Evolutionary conservation across 805 yeast species (phyloP).

Genomic region (Yamadazyma takamatsuzukensis): DNA sequence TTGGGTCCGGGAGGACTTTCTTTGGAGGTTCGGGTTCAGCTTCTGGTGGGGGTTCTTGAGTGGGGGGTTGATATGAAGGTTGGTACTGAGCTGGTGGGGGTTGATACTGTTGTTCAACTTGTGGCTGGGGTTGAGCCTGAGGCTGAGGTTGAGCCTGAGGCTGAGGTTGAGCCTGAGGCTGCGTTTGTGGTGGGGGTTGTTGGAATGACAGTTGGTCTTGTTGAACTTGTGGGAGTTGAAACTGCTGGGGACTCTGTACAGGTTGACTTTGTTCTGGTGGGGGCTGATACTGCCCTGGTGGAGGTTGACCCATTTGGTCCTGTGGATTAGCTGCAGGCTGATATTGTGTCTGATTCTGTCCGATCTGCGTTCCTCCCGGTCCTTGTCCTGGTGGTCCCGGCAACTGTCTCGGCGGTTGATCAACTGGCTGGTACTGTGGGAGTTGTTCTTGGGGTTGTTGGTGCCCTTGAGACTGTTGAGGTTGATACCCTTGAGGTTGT

Average conservation of each 20-base stretch:
- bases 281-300: conserved; percentile 6
- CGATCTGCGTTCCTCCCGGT: conserved; percentile 1
- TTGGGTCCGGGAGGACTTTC: conserved; percentile 31
- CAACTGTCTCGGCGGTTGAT: conserved; percentile 6
- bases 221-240: conserved; percentile 11
- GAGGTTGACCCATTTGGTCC: conserved; percentile 2
- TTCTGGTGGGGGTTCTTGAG: conserved; percentile 6
- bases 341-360: conserved; percentile 4
- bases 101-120: conserved; percentile 4
- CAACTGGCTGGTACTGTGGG: neutral
- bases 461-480: conserved; percentile 7
- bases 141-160: conserved; percentile 1
- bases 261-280: conserved; percentile 3
- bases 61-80: conserved; percentile 4
- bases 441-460: conserved; percentile 7
- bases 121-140: conserved; percentile 2
- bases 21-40: conserved; percentile 10
- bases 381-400: conserved; percentile 1
- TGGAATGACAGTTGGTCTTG: conserved; percentile 3
- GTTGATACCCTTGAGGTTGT: conserved; percentile 7
- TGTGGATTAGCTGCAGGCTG: conserved; percentile 7
- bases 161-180: conserved; percentile 5
- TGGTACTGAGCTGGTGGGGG: conserved; percentile 3
- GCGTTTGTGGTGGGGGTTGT: conserved; percentile 6
- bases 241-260: conserved; percentile 1